A percentile compares a stretch with the other conserved stretches of the same genome.
phyloP scores from a whole-genome alignment of 2,329 filamentous ascomycete species.

The Apiospora kogelbergensis region DNA sequence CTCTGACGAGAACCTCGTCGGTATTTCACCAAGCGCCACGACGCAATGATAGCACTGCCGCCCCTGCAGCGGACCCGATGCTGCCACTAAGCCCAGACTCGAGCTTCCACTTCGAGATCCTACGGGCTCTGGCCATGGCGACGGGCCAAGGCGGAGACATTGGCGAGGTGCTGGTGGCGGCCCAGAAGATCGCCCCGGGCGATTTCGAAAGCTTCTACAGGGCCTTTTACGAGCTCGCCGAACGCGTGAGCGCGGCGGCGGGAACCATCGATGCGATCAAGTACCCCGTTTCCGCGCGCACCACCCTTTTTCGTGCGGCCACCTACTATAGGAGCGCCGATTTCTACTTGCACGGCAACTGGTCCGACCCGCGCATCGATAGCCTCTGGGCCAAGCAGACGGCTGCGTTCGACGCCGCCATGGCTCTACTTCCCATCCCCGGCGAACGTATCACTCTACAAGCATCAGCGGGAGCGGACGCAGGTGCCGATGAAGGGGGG shows the following conservation, averaged over 20 bases:
- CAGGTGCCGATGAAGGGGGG: no score
- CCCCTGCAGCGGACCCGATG: no score
- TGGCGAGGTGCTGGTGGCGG: background rate
- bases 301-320: background rate
- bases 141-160: background rate
- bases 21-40: no score
- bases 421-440: no score
- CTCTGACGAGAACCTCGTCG: no score
- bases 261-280: background rate
- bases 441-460: no score
- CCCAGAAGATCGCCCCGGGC: background rate
- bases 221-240: background rate
- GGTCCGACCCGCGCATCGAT: background rate
- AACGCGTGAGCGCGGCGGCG: background rate
- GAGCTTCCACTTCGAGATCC: background rate
- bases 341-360: background rate
- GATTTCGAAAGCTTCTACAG: background rate
- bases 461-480: no score
- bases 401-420: no score
- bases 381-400: no score
- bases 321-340: background rate
- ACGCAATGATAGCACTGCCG: no score
- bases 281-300: background rate
- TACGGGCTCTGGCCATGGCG: background rate
- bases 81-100: no score